Percentiles rank a stretch among this genome's conserved stretches.
Evolutionary conservation across 495 filamentous ascomycete species (phyloP).

Genomic region (Hyphodiscus hymeniophilus): DNA sequence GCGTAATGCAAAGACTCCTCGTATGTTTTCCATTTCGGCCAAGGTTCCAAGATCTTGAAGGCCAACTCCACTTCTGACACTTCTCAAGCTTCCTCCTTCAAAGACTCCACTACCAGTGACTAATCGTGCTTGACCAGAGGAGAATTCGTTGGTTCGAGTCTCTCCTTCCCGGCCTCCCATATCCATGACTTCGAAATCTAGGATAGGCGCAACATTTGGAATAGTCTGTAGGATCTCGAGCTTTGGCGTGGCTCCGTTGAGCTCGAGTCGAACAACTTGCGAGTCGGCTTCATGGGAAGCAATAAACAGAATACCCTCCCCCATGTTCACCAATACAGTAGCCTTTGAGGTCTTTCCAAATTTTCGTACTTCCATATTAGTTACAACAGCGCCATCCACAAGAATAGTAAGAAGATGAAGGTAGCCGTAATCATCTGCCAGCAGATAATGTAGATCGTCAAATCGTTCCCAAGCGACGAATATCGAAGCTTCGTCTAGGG

Average conservation of each 20-base stretch:
- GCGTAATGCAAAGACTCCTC: conserved; percentile 50
- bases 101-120: conserved; percentile 87
- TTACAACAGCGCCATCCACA: conserved; percentile 53
- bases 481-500: conserved; percentile 63
- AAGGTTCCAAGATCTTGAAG: conserved; percentile 82
- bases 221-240: conserved; percentile 69
- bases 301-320: conserved; percentile 66
- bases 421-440: conserved; percentile 84
- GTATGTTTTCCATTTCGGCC: conserved; percentile 68
- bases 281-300: conserved; percentile 92
- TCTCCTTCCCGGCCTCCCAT: conserved; percentile 77
- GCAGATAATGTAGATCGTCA: conserved; percentile 68
- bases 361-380: conserved; percentile 55
- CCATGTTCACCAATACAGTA: conserved; percentile 70
- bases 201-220: conserved; percentile 78
- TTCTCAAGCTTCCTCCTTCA: conserved; percentile 77
- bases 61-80: conserved; percentile 87
- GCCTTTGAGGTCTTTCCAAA: conserved; percentile 68
- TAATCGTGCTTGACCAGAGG: conserved; percentile 88
- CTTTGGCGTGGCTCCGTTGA: conserved; percentile 29
- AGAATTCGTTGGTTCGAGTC: conserved; percentile 74
- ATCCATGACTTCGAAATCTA: conserved; percentile 94
- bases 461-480: conserved; percentile 86
- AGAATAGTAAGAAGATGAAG: conserved; percentile 73
- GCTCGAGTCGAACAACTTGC: conserved; percentile 54